phyloP scores from a whole-genome alignment of 768 basidiomycete species.

The Boletus rubropictus region DNA sequence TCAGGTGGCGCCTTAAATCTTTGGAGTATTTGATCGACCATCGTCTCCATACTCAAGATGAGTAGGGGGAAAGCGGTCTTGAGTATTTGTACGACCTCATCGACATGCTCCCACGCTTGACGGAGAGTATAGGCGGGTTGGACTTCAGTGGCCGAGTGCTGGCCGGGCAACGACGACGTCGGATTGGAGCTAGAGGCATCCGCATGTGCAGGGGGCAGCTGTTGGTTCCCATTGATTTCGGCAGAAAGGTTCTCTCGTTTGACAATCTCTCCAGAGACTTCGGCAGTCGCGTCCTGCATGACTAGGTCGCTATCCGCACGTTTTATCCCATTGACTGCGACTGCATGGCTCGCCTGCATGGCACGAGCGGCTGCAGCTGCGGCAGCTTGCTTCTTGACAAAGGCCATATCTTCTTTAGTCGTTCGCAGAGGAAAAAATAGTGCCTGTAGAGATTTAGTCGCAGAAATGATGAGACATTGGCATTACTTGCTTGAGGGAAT shows the following conservation, averaged over 20 bases:
- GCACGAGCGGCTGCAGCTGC: constrained; percentile 31
- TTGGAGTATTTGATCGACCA: constrained; percentile 89
- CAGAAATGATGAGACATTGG: not conserved
- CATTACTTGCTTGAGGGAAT: constrained; percentile 75
- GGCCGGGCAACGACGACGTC: constrained; percentile 8
- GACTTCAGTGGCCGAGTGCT: constrained; percentile 14
- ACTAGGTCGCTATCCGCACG: constrained; percentile 28
- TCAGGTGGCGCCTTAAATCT: constrained; percentile 87
- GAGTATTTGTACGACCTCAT: constrained; percentile 87
- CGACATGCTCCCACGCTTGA: constrained; percentile 84
- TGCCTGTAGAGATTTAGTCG: constrained; percentile 47
- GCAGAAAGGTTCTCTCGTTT: constrained; percentile 17
- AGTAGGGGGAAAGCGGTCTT: constrained; percentile 96
- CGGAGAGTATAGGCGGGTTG: constrained; percentile 37
- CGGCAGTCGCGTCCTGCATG: constrained; percentile 27
- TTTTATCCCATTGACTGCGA: constrained; percentile 22
- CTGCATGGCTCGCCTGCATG: constrained; percentile 32
- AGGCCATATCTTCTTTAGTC: constrained; percentile 61
- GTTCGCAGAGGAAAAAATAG: constrained; percentile 94
- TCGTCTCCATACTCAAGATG: constrained; percentile 91
- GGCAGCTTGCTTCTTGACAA: constrained; percentile 40
- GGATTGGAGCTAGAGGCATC: constrained; percentile 15
- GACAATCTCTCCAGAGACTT: constrained; percentile 23
- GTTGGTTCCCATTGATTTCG: constrained; percentile 27
- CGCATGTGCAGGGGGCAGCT: constrained; percentile 8